Percentiles rank a stretch among this genome's conserved stretches.
These are phyloP conservation scores for Globisporangium lucens DNA, from an alignment of 352 stramenopile species.

Conservation along the genomic window DNA sequence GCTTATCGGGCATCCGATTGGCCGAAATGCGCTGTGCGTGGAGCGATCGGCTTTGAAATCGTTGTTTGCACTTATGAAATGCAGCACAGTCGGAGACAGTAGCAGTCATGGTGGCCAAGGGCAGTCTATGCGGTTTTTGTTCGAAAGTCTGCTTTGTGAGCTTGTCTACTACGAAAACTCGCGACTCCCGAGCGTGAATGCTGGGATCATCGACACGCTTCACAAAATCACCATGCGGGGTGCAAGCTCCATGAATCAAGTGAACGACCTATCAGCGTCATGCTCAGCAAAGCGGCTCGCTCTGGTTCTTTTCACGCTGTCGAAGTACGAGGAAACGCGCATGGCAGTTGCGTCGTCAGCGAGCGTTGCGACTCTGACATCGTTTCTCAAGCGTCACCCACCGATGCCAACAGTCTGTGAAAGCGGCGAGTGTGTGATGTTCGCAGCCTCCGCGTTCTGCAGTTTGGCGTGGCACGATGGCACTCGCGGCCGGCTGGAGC, in stretches of 20 bases:
- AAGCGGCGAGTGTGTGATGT: conserved; percentile 28
- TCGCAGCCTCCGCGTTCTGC: conserved; percentile 47
- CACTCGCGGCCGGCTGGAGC: conserved; percentile 32
- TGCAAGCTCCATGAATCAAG: background rate
- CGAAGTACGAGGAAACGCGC: conserved; percentile 44
- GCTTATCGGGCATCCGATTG: conserved; percentile 40
- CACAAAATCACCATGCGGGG: conserved; percentile 22
- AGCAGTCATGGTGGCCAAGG: background rate
- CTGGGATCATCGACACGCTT: conserved; percentile 53
- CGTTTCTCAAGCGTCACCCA: conserved; percentile 29
- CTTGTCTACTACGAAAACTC: conserved; percentile 57
- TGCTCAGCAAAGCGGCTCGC: conserved; percentile 29
- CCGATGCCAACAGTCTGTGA: conserved; percentile 24
- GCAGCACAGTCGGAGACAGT: conserved; percentile 4
- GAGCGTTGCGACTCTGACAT: conserved; percentile 33
- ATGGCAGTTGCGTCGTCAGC: conserved; percentile 32
- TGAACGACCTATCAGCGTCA: background rate
- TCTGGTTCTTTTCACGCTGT: conserved; percentile 52
- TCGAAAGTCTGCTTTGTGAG: conserved; percentile 48
- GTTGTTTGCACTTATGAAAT: conserved; percentile 49
- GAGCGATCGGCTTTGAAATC: conserved; percentile 45
- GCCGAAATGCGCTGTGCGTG: conserved; percentile 37
- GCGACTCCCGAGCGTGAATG: conserved; percentile 43
- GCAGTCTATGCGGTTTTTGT: conserved; percentile 18
- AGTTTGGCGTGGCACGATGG: conserved; percentile 62